Evolutionary conservation across 345 rosid species (phyloP).

Genomic region (Reutealis trisperma): DNA sequence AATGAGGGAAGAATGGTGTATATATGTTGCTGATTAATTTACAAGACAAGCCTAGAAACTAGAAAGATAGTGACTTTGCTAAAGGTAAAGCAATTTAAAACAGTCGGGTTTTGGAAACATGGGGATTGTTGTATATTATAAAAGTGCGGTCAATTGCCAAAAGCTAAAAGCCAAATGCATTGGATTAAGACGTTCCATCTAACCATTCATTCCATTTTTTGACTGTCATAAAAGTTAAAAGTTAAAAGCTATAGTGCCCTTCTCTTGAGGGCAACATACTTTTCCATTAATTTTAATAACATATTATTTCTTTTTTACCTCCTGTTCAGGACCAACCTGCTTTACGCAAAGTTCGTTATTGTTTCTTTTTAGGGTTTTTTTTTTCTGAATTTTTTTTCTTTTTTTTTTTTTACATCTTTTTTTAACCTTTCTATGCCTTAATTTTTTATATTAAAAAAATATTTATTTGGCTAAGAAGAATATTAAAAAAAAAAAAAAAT

Average conservation of each 20-base stretch:
- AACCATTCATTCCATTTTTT: not conserved
- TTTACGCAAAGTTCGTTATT: not conserved
- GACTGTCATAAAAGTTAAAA: not conserved
- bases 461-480: too few species aligned
- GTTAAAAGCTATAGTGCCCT: not conserved
- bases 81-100: not conserved
- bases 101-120: too few species aligned
- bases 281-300: too few species aligned
- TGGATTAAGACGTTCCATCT: constrained; percentile 15
- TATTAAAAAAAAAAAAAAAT: too few species aligned
- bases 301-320: not conserved
- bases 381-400: too few species aligned
- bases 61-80: not conserved
- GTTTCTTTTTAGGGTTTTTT: too few species aligned
- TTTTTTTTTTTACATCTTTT: not conserved
- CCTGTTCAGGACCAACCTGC: not conserved
- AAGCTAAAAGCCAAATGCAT: constrained; percentile 10
- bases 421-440: not conserved
- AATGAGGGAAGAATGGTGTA: too few species aligned
- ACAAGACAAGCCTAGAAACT: too few species aligned
- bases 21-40: too few species aligned
- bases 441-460: not conserved
- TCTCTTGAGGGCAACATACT: not conserved
- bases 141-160: not conserved
- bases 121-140: not conserved